Evolutionary conservation across 768 basidiomycete genomes (phyloP).

Genomic region (Daedaleopsis nitida): DNA sequence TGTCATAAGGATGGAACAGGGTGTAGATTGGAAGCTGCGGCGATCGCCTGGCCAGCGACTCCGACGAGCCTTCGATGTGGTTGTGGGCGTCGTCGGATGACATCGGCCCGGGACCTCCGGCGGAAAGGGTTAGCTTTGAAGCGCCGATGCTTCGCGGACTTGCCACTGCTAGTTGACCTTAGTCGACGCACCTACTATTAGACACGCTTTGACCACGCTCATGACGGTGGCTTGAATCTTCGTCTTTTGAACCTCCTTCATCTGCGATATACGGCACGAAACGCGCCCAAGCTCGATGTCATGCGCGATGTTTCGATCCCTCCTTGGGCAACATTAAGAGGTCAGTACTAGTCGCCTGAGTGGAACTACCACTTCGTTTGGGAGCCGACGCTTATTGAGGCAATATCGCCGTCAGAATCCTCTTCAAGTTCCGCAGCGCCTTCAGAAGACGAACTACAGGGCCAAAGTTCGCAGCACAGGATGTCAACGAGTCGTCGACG

Average conservation of each 20-base stretch:
- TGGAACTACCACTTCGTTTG: not conserved
- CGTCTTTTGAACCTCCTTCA: not conserved
- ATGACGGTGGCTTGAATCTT: not conserved
- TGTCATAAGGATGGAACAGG: too few species aligned
- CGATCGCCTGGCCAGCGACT: too few species aligned
- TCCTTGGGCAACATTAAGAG: constrained; percentile 11
- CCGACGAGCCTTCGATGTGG: too few species aligned
- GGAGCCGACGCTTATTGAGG: not conserved
- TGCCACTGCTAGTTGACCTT: too few species aligned
- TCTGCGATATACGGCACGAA: not conserved
- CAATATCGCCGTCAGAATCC: not conserved
- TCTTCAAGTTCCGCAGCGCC: constrained; percentile 1
- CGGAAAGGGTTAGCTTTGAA: too few species aligned
- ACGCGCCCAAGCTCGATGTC: not conserved
- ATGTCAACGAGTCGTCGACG: not conserved
- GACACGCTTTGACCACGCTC: not conserved
- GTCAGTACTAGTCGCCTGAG: constrained; percentile 4
- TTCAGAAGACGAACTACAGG: constrained; percentile 10
- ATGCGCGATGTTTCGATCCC: constrained; percentile 14
- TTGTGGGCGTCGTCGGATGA: too few species aligned
- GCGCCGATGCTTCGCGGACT: too few species aligned
- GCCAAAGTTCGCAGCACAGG: not conserved
- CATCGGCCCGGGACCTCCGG: too few species aligned
- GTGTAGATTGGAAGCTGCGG: too few species aligned
- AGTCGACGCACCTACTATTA: too few species aligned